phyloP scores from a whole-genome alignment of 1,284 basidiomycete genomes.

The Trichosporon asahii region DNA sequence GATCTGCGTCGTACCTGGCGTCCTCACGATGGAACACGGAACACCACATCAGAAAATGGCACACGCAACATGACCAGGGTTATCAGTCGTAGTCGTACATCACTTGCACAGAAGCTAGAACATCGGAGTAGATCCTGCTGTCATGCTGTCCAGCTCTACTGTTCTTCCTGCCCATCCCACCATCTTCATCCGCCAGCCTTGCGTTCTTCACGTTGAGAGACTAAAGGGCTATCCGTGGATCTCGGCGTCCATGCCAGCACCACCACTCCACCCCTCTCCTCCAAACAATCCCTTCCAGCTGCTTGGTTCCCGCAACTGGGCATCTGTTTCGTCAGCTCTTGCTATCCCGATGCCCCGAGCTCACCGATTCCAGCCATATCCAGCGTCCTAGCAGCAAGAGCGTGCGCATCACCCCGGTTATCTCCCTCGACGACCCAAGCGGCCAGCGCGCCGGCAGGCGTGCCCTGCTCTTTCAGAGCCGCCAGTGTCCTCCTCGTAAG shows the following conservation, averaged over 20 bases:
- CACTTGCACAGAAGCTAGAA: no score
- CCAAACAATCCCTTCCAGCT: constrained; percentile 50
- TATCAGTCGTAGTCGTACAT: neutral
- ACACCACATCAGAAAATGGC: neutral
- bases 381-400: constrained; percentile 60
- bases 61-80: neutral
- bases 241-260: constrained; percentile 40
- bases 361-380: constrained; percentile 53
- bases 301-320: constrained; percentile 33
- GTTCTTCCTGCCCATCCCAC: no score
- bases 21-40: no score
- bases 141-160: no score
- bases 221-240: constrained; percentile 48
- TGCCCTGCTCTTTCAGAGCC: constrained; percentile 41
- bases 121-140: no score
- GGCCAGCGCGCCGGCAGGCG: constrained; percentile 48
- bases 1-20: no score
- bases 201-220: no score
- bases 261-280: constrained; percentile 47
- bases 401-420: constrained; percentile 66
- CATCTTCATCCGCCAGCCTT: no score
- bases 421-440: constrained; percentile 70
- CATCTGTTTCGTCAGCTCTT: constrained; percentile 18
- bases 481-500: constrained; percentile 64
- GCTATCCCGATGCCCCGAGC: constrained; percentile 8